Conservation (phyloP, 2,329 filamentous ascomycete species). For the Dissoconium aciculare region DNA sequence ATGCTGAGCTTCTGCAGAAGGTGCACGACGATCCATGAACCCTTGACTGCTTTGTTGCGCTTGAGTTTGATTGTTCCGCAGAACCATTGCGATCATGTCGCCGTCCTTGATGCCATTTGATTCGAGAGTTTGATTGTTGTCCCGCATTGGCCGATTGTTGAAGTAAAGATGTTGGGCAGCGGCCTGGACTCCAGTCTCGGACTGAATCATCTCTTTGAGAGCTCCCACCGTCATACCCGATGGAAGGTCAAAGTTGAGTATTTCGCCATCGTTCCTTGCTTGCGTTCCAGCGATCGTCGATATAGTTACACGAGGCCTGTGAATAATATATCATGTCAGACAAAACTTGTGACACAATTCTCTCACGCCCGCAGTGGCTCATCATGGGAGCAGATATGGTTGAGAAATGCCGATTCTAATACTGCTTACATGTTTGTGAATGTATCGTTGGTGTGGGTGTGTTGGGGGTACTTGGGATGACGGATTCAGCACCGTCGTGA, state of each 20-base stretch:
- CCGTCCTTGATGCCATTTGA: constrained; percentile 69
- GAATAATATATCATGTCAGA: too few relatives aligned
- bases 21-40: constrained; percentile 14
- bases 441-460: too few relatives aligned
- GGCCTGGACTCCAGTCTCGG: constrained; percentile 60
- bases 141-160: constrained; percentile 66
- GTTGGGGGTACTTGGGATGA: too few relatives aligned
- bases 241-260: constrained; percentile 69
- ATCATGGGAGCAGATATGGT: too few relatives aligned
- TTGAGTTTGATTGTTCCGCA: constrained; percentile 38
- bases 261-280: constrained; percentile 51
- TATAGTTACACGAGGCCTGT: constrained; percentile 69
- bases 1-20: constrained; percentile 24
- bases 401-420: too few relatives aligned
- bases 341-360: too few relatives aligned
- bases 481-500: too few relatives aligned
- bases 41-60: constrained; percentile 26
- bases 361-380: too few relatives aligned
- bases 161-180: constrained; percentile 73
- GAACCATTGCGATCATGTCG: constrained; percentile 82
- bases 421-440: too few relatives aligned
- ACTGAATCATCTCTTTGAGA: constrained; percentile 76
- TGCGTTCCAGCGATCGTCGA: constrained; percentile 63
- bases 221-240: constrained; percentile 69
- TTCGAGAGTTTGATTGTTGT: constrained; percentile 67